phyloP scores from a whole-genome alignment of 352 stramenopile species.

The Pythium apleroticum region DNA sequence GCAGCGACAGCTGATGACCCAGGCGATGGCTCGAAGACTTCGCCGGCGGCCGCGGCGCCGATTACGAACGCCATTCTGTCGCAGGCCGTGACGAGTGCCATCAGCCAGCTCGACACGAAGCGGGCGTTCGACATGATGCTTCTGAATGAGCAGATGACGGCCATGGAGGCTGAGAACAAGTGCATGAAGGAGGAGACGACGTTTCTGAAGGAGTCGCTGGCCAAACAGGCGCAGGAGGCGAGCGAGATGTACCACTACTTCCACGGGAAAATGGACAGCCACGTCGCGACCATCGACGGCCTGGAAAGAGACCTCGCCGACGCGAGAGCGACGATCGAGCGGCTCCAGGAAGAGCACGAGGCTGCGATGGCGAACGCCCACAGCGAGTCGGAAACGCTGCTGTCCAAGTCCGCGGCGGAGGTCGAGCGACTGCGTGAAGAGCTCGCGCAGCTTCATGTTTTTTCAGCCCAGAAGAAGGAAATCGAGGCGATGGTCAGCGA shows the following conservation, averaged over 20 bases:
- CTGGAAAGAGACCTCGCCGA: constrained; percentile 53
- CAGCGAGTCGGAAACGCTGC: constrained; percentile 18
- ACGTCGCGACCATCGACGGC: constrained; percentile 58
- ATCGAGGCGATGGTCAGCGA: constrained; percentile 37
- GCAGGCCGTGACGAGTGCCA: constrained; percentile 39
- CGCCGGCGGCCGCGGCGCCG: background rate
- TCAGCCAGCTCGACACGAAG: constrained; percentile 53
- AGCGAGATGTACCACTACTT: constrained; percentile 89
- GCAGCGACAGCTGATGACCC: background rate
- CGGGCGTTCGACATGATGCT: constrained; percentile 69
- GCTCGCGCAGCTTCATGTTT: constrained; percentile 49
- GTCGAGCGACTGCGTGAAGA: constrained; percentile 35
- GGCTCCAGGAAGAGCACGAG: constrained; percentile 20
- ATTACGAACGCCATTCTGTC: constrained; percentile 49
- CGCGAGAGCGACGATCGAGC: constrained; percentile 21
- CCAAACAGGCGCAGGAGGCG: constrained; percentile 51
- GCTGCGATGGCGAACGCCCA: constrained; percentile 21
- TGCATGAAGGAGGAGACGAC: constrained; percentile 43
- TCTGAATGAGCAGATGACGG: constrained; percentile 49
- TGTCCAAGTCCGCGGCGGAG: constrained; percentile 23
- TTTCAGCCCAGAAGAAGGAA: constrained; percentile 50
- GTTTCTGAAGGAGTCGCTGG: constrained; percentile 47
- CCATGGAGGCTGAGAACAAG: constrained; percentile 35
- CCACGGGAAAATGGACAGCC: constrained; percentile 79
- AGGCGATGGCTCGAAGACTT: background rate